These are phyloP conservation scores for Ophiostoma quercus DNA, from an alignment of 2,329 filamentous ascomycete genomes.

Conservation along the genomic window DNA sequence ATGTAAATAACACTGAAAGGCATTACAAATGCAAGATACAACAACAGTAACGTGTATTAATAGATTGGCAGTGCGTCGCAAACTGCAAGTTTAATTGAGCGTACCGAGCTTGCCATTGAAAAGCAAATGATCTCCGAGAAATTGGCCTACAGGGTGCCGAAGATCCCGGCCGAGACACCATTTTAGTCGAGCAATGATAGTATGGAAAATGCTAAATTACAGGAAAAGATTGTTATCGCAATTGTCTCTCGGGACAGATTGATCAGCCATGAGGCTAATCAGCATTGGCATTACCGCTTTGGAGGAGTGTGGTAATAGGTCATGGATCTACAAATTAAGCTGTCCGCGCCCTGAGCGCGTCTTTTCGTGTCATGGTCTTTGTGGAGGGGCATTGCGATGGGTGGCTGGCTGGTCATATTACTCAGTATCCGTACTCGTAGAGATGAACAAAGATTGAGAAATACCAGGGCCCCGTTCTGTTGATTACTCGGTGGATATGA, in stretches of 20 bases:
- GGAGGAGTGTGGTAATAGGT: background rate
- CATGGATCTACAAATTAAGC: background rate
- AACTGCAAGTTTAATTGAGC: background rate
- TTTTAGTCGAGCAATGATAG: background rate
- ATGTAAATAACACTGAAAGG: background rate
- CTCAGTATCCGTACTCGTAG: background rate
- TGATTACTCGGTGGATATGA: background rate
- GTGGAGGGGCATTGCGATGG: background rate
- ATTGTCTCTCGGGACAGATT: background rate
- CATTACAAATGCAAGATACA: constrained; percentile 6
- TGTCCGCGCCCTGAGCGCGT: background rate
- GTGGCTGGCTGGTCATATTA: background rate
- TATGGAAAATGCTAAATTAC: background rate
- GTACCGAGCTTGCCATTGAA: background rate
- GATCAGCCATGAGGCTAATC: background rate
- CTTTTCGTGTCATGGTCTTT: background rate
- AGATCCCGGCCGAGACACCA: background rate
- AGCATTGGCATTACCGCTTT: background rate
- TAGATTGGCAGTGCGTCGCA: background rate
- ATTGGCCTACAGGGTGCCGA: constrained; percentile 1
- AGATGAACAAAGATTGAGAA: background rate
- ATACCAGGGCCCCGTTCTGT: background rate
- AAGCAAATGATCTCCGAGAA: background rate
- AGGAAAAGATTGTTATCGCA: background rate
- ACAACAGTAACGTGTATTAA: background rate